Base-by-base conservation (phyloP, 306 rosid genomes). In the Abrus pulchellus region DNA sequence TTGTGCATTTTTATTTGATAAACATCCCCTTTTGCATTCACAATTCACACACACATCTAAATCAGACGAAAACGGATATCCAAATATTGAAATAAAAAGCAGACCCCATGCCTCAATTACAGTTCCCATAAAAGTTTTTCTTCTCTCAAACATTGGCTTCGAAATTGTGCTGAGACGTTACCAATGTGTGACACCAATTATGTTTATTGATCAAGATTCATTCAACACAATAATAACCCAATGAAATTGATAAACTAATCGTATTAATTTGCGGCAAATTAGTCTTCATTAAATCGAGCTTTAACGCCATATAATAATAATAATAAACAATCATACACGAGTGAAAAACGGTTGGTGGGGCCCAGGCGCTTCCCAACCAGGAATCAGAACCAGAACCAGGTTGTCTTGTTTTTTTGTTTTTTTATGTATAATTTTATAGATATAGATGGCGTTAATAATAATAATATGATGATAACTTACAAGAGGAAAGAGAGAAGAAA, bases 1-100 rank as follows among this genome's bases (percentile, higher is more conserved):
- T 76, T 75, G 72, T 29, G 67, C 28, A 56, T 56, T 74, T 74
- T 60, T 28, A 40, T 33, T 40, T 65, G 36, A 20, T 59, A 34
- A 64, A 75, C 82, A 55, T 83, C 70, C 30, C 62, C 2, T 30
- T 67, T 62, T 59, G 67, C 61, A 32, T 28, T 60, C 57, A 28
- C 30, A 28, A 69, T 36, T 28, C 67, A 72, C 54, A 52, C 68
- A 14, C 61, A 9, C 8, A 14, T 27, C 8, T 1, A 41, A 30
- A 59, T 0, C 29, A 32, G n/a, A 63, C 10, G 49, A 59, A 56
- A 50, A 59, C 9, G 27, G 2, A 36, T 4, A 36, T 44, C 54
- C 28, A 48, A 13, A 47, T 30, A 75, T 53, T 45, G 67, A 62
- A 47, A 69, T 41, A 9, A 75, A 70, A 55, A 10, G 40, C 77